Conservation (phyloP, 2,329 filamentous ascomycete species). For the Ambrosiella beaveri region DNA sequence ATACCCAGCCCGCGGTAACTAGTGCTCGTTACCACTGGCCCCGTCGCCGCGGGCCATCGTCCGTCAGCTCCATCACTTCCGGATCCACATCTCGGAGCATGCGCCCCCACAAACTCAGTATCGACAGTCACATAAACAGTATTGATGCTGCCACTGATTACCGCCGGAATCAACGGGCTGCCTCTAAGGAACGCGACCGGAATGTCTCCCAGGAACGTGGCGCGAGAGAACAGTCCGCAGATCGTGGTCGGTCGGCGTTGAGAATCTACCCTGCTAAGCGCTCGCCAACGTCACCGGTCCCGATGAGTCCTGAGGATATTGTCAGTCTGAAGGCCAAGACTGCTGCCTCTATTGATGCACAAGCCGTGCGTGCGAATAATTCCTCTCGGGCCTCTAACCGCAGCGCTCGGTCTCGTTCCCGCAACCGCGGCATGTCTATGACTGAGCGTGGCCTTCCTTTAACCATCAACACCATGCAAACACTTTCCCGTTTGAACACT, state of each 20-base stretch:
- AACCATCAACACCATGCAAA: constrained; percentile 30
- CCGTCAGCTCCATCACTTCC: constrained; percentile 41
- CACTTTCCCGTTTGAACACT: constrained; percentile 16
- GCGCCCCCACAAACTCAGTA: constrained; percentile 41
- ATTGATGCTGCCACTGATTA: constrained; percentile 59
- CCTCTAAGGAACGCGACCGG: background rate
- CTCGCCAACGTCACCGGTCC: constrained; percentile 79
- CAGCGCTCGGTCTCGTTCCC: constrained; percentile 20
- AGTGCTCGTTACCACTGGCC: constrained; percentile 40
- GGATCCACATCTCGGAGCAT: constrained; percentile 32
- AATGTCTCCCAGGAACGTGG: constrained; percentile 43
- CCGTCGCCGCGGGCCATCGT: constrained; percentile 33
- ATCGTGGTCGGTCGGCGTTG: constrained; percentile 39
- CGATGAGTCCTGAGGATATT: constrained; percentile 83
- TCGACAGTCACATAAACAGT: constrained; percentile 75
- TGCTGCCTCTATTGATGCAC: constrained; percentile 8
- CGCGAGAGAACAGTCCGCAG: too few relatives aligned
- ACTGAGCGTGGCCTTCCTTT: constrained; percentile 36
- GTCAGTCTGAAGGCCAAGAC: constrained; percentile 32
- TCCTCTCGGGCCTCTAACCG: constrained; percentile 30
- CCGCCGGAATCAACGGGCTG: background rate
- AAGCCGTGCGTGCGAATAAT: constrained; percentile 14
- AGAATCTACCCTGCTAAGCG: constrained; percentile 58
- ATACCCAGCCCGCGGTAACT: constrained; percentile 31
- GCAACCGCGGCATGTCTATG: background rate